Evolutionary conservation across 768 basidiomycete genomes (phyloP).

Genomic region (Coprinellus aureogranulatus): DNA sequence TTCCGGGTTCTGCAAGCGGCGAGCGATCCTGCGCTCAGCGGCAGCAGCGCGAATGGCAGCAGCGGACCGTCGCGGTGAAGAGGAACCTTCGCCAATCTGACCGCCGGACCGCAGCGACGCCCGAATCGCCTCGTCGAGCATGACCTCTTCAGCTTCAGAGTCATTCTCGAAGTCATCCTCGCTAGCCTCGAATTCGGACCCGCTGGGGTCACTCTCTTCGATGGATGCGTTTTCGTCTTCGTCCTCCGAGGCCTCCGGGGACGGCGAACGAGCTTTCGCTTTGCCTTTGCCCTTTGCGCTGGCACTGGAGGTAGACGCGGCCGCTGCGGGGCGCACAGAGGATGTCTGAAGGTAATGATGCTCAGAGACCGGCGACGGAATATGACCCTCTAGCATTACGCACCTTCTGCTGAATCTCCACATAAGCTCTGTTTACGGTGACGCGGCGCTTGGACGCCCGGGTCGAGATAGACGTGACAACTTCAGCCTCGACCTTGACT

Average conservation of each 20-base stretch:
- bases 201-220: constrained; percentile 50
- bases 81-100: constrained; percentile 34
- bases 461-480: constrained; percentile 17
- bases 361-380: not conserved
- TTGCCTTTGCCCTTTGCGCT: constrained; percentile 30
- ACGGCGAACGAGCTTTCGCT: constrained; percentile 31
- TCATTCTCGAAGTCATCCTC: constrained; percentile 13
- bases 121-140: constrained; percentile 58
- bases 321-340: not conserved
- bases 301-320: not conserved
- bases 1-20: constrained; percentile 19
- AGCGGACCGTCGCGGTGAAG: constrained; percentile 27
- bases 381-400: not conserved
- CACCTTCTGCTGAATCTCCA: constrained; percentile 26
- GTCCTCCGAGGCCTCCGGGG: constrained; percentile 33
- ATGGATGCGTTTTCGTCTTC: constrained; percentile 33
- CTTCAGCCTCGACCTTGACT: constrained; percentile 16
- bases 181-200: constrained; percentile 54
- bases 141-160: constrained; percentile 46
- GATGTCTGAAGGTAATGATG: not conserved
- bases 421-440: constrained; percentile 30
- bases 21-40: constrained; percentile 50
- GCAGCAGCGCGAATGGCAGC: constrained; percentile 49
- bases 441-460: constrained; percentile 33
- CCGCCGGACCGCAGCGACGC: constrained; percentile 43